Conservation (phyloP, 345 rosid genomes). For the Punica granatum region DNA sequence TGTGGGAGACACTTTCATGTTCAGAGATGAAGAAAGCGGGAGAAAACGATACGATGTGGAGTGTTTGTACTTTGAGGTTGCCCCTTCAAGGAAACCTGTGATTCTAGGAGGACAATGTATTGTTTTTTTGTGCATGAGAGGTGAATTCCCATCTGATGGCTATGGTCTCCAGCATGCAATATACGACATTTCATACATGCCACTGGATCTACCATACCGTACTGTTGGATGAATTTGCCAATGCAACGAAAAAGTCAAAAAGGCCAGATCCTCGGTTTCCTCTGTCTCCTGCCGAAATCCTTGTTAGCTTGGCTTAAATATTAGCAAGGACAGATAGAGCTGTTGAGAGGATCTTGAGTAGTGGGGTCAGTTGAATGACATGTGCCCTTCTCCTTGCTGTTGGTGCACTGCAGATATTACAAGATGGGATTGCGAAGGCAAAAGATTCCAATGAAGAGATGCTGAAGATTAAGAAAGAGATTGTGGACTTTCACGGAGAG, state of each 20-base stretch:
- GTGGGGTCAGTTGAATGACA: not conserved
- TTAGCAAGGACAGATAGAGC: not conserved
- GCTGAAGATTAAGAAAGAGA: conserved; percentile 63
- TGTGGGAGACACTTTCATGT: no score
- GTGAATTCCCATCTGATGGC: not conserved
- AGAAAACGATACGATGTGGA: no score
- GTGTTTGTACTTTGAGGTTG: no score
- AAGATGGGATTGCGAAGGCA: conserved; percentile 58
- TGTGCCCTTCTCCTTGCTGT: not conserved
- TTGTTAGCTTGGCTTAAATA: not conserved
- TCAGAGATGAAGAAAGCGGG: no score
- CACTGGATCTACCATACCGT: not conserved
- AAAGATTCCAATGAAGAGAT: conserved; percentile 48
- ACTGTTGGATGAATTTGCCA: not conserved
- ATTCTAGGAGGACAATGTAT: not conserved
- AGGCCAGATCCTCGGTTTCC: not conserved
- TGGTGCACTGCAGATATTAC: conserved; percentile 64
- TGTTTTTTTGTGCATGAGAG: not conserved
- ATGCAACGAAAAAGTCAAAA: no score
- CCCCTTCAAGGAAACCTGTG: no score
- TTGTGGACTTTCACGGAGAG: conserved; percentile 91
- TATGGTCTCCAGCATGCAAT: not conserved
- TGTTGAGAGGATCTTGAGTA: not conserved
- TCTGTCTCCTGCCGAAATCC: not conserved
- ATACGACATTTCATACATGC: not conserved